phyloP scores from a whole-genome alignment of 1,284 basidiomycete genomes.

The Ganoderma lingzhi region DNA sequence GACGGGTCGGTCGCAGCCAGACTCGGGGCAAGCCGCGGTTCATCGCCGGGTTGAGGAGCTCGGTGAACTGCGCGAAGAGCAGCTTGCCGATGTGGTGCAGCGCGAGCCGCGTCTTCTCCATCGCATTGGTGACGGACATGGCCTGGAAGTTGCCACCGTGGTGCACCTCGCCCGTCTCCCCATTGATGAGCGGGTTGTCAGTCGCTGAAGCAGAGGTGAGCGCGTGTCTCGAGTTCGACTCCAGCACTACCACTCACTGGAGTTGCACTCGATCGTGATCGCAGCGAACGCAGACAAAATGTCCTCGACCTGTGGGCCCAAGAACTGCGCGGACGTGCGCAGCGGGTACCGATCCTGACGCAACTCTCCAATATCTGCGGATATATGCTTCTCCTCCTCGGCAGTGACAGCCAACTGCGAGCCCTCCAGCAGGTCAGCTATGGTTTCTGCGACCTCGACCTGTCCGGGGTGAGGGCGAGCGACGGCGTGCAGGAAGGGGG shows the following conservation, averaged over 20 bases:
- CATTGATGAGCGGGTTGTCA: constrained; percentile 79
- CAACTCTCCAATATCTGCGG: constrained; percentile 75
- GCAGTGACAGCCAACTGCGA: constrained; percentile 72
- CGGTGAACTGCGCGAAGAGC: constrained; percentile 85
- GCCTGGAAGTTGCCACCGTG: constrained; percentile 92
- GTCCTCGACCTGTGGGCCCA: constrained; percentile 89
- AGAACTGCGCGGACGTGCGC: constrained; percentile 83
- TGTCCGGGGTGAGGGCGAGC: constrained; percentile 91
- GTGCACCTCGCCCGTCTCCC: constrained; percentile 71
- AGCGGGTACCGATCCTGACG: constrained; percentile 87
- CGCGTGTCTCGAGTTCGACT: not conserved
- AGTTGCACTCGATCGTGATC: constrained; percentile 84
- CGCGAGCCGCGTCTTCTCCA: constrained; percentile 88
- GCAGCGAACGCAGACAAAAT: constrained; percentile 70
- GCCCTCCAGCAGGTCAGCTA: constrained; percentile 74
- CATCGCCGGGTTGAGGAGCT: constrained; percentile 83
- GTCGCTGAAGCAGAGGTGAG: constrained; percentile 56
- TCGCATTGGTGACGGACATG: constrained; percentile 86
- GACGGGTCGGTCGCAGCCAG: constrained; percentile 86
- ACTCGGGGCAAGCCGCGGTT: constrained; percentile 87
- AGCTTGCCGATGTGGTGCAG: constrained; percentile 87
- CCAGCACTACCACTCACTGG: constrained; percentile 61
- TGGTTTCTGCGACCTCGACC: constrained; percentile 74
- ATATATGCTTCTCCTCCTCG: constrained; percentile 68
- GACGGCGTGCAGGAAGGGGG: constrained; percentile 81